Evolutionary conservation across 306 rosid species (phyloP).

Genomic region (Erythrophleum fordii): DNA sequence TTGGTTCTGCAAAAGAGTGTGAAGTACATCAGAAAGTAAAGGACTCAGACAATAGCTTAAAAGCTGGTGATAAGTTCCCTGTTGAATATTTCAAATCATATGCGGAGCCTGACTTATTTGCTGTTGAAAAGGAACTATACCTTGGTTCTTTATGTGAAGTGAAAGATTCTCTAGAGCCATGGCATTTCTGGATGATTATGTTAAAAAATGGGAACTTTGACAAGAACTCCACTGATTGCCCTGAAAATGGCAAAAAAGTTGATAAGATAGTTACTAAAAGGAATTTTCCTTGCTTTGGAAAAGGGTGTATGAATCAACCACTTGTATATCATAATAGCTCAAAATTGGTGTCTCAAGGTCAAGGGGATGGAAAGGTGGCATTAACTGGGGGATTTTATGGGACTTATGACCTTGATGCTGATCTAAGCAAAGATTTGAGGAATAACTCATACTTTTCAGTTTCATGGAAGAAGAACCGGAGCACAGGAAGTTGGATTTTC

Average conservation of each 20-base stretch:
- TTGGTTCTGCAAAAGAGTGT: constrained; percentile 19
- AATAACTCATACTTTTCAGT: constrained; percentile 56
- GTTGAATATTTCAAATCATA: constrained; percentile 34
- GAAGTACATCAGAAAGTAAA: constrained; percentile 44
- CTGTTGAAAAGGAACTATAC: constrained; percentile 56
- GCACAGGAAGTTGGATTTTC: constrained; percentile 55
- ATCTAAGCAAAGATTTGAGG: constrained; percentile 41
- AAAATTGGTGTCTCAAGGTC: constrained; percentile 36
- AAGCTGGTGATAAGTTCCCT: constrained; percentile 52
- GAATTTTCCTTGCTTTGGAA: constrained; percentile 61
- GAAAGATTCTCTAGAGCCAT: constrained; percentile 41
- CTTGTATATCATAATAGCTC: constrained; percentile 57
- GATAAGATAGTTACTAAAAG: constrained; percentile 41
- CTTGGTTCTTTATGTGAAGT: constrained; percentile 56
- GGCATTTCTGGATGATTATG: constrained; percentile 76
- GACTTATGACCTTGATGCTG: constrained; percentile 64
- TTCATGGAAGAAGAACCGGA: constrained; percentile 55
- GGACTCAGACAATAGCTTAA: constrained; percentile 48
- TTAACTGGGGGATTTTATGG: constrained; percentile 60
- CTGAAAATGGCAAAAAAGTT: constrained; percentile 55
- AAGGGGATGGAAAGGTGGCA: constrained; percentile 2
- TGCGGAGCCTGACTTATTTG: constrained; percentile 53
- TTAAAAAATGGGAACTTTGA: constrained; percentile 66
- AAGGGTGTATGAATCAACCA: constrained; percentile 76
- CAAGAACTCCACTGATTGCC: constrained; percentile 57